Base-by-base conservation (phyloP, 768 basidiomycete species). In the Hortiboletus flavorubellus region DNA sequence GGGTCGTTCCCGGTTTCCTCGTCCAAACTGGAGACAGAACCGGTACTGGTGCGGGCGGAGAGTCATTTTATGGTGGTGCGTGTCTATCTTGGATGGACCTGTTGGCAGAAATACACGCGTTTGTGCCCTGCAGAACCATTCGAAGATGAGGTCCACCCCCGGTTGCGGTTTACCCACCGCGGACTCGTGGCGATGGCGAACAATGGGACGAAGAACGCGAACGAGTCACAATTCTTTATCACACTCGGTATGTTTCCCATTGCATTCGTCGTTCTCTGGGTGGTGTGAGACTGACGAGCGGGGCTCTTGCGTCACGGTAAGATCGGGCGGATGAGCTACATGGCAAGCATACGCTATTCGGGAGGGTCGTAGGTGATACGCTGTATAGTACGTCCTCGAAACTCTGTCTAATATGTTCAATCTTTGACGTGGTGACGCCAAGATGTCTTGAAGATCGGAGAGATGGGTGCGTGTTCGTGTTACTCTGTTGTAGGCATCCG, bases 181-280 rank as follows among this genome's bases (percentile, higher is more conserved):
- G 97, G 97, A 1, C 71, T 98, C 3, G 86, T 99, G 2, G 97
- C 80, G 1, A 95, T 97, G 91, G 97, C 97, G 5, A 97, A 97
- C 64, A 86, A 81, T 54, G 93, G 93, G 10, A 78, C 79, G 30
- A 91, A 89, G 70, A 81, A 95, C 66, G 85, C 91, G 4, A 99
- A 99, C 61, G 89, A 91, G 51, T 96, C 93, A 0, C 96, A 98
- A 69, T 98, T 93, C 73, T 88, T 98, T 68, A 86, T 98, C 47
- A 98, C 97, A 0, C 83, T 98, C 0, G 89, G 93, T 92, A 38
- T 21, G 69, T 59, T 16, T 52, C 18, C 40, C 33, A 8, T 40
- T 38, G n/a, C 18, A 10, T 39, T 14, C 11, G 4, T 21, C 14
- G 1, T 21, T 23, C 11, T 8, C 6, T 3, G 11, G 3, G 35